Percentiles rank a stretch among this genome's conserved stretches.
Conservation (phyloP, 2,329 filamentous ascomycete genomes). For the Pseudogymnoascus sp. region DNA sequence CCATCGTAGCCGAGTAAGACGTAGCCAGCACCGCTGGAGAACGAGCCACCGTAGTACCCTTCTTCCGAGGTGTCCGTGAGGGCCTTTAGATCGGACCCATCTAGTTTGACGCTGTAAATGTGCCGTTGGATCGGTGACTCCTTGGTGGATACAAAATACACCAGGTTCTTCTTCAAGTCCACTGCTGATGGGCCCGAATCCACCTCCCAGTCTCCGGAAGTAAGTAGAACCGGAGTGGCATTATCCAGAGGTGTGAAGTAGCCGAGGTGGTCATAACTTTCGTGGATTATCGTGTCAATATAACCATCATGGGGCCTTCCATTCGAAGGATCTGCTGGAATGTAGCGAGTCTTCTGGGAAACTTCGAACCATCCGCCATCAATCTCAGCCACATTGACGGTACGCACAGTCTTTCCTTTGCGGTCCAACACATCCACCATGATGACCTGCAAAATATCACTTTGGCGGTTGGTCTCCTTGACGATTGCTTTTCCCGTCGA, state of each 20-base stretch:
- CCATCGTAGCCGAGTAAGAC: constrained; percentile 77
- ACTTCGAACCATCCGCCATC: constrained; percentile 98
- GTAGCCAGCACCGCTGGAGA: constrained; percentile 75
- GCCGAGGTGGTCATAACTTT: constrained; percentile 82
- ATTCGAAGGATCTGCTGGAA: constrained; percentile 72
- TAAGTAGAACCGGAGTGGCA: constrained; percentile 73
- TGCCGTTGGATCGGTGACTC: constrained; percentile 85
- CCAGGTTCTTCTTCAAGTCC: constrained; percentile 74
- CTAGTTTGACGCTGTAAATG: constrained; percentile 71
- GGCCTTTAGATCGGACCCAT: constrained; percentile 63
- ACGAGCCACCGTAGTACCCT: constrained; percentile 74
- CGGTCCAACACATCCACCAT: constrained; percentile 70
- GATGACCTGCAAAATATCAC: constrained; percentile 80
- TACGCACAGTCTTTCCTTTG: constrained; percentile 69
- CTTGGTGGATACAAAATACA: constrained; percentile 85
- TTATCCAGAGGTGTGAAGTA: constrained; percentile 89
- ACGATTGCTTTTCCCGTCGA: constrained; percentile 65
- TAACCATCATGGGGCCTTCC: constrained; percentile 80
- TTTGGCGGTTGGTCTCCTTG: constrained; percentile 89
- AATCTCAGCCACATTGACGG: constrained; percentile 69
- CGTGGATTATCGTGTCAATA: constrained; percentile 79
- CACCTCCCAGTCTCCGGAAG: constrained; percentile 86
- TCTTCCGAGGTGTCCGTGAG: constrained; percentile 66
- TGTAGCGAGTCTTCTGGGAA: constrained; percentile 72
- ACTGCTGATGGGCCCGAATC: constrained; percentile 75